Percentiles rank a stretch among this genome's conserved stretches.
Evolutionary conservation across 106 monocot species (phyloP).

Genomic region (Platanthera guangdongensis): DNA sequence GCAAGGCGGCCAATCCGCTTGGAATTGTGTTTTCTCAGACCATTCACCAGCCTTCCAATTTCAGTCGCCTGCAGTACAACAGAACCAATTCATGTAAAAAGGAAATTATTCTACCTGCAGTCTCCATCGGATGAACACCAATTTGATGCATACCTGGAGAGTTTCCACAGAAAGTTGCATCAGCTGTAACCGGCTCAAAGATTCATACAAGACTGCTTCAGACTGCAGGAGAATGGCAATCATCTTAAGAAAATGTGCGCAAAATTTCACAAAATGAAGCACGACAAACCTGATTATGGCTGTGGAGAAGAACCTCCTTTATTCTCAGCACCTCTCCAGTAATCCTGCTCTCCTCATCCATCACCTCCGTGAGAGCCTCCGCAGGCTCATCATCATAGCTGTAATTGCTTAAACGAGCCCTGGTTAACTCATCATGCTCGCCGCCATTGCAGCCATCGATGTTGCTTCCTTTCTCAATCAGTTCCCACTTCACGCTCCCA

Average conservation of each 20-base stretch:
- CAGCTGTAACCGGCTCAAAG: constrained; percentile 69
- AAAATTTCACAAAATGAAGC: background rate
- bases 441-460: constrained; percentile 27
- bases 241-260: background rate
- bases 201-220: constrained; percentile 52
- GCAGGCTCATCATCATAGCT: constrained; percentile 49
- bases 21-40: constrained; percentile 59
- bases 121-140: background rate
- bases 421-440: constrained; percentile 13
- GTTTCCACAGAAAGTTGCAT: constrained; percentile 61
- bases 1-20: constrained; percentile 62
- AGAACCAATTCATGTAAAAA: constrained; percentile 1
- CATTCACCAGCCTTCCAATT: constrained; percentile 70
- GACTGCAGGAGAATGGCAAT: constrained; percentile 42
- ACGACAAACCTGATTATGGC: constrained; percentile 52
- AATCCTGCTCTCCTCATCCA: constrained; percentile 54
- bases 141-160: constrained; percentile 1
- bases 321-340: constrained; percentile 68
- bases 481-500: constrained; percentile 10
- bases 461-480: constrained; percentile 30
- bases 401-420: constrained; percentile 27
- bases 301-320: constrained; percentile 41
- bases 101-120: background rate
- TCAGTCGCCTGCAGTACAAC: constrained; percentile 51
- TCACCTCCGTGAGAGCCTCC: constrained; percentile 68